These are phyloP conservation scores for Ensete glaucum DNA, from an alignment of 176 grass and related monocot genomes.

Conservation along the genomic window DNA sequence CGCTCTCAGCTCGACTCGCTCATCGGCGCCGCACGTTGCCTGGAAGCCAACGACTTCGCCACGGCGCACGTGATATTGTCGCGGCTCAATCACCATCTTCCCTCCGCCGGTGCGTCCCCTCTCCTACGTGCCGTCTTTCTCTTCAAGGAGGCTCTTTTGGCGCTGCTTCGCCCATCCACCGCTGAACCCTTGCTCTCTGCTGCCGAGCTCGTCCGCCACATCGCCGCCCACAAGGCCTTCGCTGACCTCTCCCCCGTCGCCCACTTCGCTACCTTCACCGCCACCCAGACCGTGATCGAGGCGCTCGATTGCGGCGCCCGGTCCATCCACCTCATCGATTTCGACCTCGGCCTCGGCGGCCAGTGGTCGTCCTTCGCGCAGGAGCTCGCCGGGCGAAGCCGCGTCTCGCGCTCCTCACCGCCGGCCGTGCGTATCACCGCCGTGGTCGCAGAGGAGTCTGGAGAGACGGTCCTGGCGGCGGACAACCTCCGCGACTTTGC, in stretches of 20 bases:
- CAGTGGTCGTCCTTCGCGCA: constrained; percentile 65
- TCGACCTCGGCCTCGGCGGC: constrained; percentile 50
- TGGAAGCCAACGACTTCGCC: constrained; percentile 28
- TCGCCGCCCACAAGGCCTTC: constrained; percentile 41
- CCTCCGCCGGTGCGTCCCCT: constrained; percentile 14
- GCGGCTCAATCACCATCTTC: constrained; percentile 36
- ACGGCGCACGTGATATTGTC: constrained; percentile 32
- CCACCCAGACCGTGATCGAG: constrained; percentile 50
- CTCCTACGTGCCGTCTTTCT: constrained; percentile 37
- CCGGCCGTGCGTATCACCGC: constrained; percentile 37
- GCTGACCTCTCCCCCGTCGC: constrained; percentile 44
- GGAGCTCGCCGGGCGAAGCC: constrained; percentile 33
- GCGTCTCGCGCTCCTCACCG: constrained; percentile 1
- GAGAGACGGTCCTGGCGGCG: constrained; percentile 43
- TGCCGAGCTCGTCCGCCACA: constrained; percentile 34
- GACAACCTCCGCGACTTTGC: constrained; percentile 61
- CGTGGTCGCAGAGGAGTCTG: constrained; percentile 41
- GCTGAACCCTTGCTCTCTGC: constrained; percentile 20
- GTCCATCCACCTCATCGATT: constrained; percentile 51
- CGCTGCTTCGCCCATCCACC: constrained; percentile 25
- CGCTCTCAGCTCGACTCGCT: constrained; percentile 34
- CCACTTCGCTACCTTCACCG: constrained; percentile 48
- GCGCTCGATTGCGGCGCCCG: constrained; percentile 28
- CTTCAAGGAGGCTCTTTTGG: constrained; percentile 49
- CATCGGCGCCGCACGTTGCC: constrained; percentile 28